These are phyloP conservation scores for Pseudopithomyces chartarum DNA, from an alignment of 2,329 filamentous ascomycete species.

Conservation along the genomic window DNA sequence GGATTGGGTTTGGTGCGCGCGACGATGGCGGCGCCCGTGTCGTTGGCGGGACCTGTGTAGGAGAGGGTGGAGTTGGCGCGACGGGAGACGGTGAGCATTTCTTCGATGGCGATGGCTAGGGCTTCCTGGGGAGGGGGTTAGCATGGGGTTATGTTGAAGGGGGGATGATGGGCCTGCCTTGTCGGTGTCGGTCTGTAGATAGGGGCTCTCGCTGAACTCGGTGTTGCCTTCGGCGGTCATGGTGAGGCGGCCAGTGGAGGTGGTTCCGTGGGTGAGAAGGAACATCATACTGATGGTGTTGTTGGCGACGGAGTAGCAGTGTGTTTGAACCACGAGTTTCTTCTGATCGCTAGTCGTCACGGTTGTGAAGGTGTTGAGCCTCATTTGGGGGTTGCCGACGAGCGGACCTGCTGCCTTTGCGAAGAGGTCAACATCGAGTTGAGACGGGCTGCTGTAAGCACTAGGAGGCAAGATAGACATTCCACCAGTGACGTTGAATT, in stretches of 20 bases:
- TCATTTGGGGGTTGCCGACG: conserved; percentile 44
- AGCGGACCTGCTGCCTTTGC: conserved; percentile 42
- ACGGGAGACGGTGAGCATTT: conserved; percentile 39
- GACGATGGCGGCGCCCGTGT: conserved; percentile 47
- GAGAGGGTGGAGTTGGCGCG: conserved; percentile 16
- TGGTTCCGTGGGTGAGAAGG: conserved; percentile 22
- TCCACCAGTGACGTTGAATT: conserved; percentile 16
- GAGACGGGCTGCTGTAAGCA: conserved; percentile 17
- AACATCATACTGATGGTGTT: conserved; percentile 21
- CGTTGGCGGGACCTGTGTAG: conserved; percentile 34
- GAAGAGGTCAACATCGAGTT: conserved; percentile 19
- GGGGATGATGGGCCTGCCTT: conserved; percentile 6
- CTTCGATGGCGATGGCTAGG: conserved; percentile 49
- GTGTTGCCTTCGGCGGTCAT: conserved; percentile 36
- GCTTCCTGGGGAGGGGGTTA: conserved; percentile 9
- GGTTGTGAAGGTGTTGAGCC: conserved; percentile 51
- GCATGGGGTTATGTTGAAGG: too few species aligned
- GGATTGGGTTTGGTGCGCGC: conserved; percentile 17
- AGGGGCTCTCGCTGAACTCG: conserved; percentile 51
- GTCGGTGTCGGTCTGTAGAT: conserved; percentile 53
- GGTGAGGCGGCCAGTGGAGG: conserved; percentile 23
- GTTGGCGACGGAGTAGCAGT: conserved; percentile 39
- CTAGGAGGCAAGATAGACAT: conserved; percentile 15
- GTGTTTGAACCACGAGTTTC: conserved; percentile 43
- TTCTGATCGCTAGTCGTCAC: conserved; percentile 43